Conservation (phyloP, 805 yeast species). For the Zygotorulaspora sp. region DNA sequence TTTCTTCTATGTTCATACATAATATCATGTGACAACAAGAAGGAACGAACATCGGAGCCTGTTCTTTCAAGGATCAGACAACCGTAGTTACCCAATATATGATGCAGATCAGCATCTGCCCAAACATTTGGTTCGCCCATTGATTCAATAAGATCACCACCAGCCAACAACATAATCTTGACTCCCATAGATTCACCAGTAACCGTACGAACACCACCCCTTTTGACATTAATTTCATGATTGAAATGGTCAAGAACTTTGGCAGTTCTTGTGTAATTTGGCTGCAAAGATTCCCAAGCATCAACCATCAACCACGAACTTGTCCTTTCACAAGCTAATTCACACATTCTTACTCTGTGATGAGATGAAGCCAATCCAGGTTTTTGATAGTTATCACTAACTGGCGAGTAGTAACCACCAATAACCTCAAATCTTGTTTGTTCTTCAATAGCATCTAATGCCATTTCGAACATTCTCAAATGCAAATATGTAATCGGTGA, state of each 20-base stretch:
- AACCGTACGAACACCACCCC: slow-evolving; percentile 72
- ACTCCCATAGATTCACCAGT: slow-evolving; percentile 70
- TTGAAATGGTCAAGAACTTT: slow-evolving; percentile 94
- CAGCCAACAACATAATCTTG: slow-evolving; percentile 92
- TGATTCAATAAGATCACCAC: slow-evolving; percentile 94
- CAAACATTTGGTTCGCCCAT: slow-evolving; percentile 99
- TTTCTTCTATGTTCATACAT: slow-evolving; percentile 96
- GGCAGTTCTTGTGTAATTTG: slow-evolving; percentile 88
- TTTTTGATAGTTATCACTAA: slow-evolving; percentile 85
- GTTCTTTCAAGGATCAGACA: slow-evolving; percentile 96
- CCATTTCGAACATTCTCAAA: slow-evolving; percentile 98
- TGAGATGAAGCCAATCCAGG: slow-evolving; percentile 85
- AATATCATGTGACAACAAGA: slow-evolving; percentile 87
- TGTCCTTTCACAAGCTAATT: slow-evolving; percentile 94
- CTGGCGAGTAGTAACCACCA: slow-evolving; percentile 96
- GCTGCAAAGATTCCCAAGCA: slow-evolving; percentile 97
- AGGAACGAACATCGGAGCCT: slow-evolving; percentile 91
- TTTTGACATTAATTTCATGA: slow-evolving; percentile 84
- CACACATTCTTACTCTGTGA: slow-evolving; percentile 97
- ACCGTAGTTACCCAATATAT: slow-evolving; percentile 92
- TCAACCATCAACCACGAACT: slow-evolving; percentile 98
- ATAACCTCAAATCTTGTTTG: slow-evolving; percentile 91
- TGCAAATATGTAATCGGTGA: slow-evolving; percentile 94
- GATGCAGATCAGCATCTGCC: slow-evolving; percentile 95
- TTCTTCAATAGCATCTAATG: slow-evolving; percentile 86